Percentiles rank a stretch among this genome's conserved stretches.
Conservation (phyloP, 306 rosid species). For the Rosa lucieae region DNA sequence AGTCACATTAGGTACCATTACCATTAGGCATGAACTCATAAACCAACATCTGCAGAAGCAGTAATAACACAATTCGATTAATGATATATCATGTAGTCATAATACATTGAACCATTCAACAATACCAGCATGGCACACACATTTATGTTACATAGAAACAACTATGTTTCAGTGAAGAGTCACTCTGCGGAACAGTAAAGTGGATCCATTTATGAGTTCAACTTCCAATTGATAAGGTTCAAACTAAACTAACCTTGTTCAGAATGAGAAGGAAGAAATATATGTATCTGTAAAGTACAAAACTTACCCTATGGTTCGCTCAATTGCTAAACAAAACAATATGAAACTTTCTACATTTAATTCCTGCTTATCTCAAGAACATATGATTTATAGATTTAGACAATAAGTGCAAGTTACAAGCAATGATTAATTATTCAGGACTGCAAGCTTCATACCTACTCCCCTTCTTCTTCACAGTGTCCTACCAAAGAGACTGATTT, state of each 20-base stretch:
- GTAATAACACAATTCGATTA: constrained; percentile 18
- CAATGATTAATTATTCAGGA: neutral
- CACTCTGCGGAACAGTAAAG: too few species aligned
- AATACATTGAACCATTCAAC: neutral
- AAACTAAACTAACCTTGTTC: too few species aligned
- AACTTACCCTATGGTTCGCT: too few species aligned
- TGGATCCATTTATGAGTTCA: too few species aligned
- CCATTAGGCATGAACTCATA: constrained; percentile 28
- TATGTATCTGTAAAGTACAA: too few species aligned
- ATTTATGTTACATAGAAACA: neutral
- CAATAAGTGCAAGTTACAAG: neutral
- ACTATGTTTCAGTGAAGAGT: too few species aligned
- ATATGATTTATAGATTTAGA: neutral
- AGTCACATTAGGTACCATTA: constrained; percentile 76
- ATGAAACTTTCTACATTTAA: neutral
- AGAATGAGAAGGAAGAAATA: too few species aligned
- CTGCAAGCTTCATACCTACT: constrained; percentile 41
- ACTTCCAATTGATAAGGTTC: too few species aligned
- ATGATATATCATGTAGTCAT: neutral
- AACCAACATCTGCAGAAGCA: constrained; percentile 64
- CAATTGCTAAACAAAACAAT: too few species aligned
- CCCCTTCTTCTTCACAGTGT: constrained; percentile 70
- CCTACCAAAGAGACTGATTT: constrained; percentile 77
- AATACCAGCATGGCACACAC: neutral
- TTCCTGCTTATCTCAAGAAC: neutral